Conservation (phyloP, 805 yeast genomes). For the Kodamaea sagamina region DNA sequence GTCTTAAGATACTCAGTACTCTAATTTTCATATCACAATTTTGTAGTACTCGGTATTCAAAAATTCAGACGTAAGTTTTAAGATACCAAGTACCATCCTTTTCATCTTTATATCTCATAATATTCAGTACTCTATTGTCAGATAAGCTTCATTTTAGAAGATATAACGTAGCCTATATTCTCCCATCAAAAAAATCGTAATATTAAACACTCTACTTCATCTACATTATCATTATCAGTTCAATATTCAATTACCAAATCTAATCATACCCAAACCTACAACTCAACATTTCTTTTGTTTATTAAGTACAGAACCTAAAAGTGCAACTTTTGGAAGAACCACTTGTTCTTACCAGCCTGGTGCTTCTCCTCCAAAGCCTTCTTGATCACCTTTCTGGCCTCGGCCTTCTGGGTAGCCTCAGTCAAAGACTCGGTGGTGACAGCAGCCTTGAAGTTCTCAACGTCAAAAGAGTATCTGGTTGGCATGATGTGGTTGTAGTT, state of each 20-base stretch:
- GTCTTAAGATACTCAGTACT: too few species aligned
- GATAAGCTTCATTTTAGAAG: too few species aligned
- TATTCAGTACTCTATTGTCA: too few species aligned
- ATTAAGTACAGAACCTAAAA: conserved; percentile 48
- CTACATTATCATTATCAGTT: too few species aligned
- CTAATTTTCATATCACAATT: too few species aligned
- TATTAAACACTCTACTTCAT: too few species aligned
- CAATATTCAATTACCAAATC: not conserved
- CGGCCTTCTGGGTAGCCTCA: conserved; percentile 98
- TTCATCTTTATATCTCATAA: too few species aligned
- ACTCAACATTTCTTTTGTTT: conserved; percentile 8
- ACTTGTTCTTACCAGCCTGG: conserved; percentile 99
- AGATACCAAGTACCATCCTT: too few species aligned
- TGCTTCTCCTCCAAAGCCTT: conserved; percentile 99
- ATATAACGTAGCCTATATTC: too few species aligned
- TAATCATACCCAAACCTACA: not conserved
- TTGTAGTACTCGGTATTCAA: too few species aligned
- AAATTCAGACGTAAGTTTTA: too few species aligned
- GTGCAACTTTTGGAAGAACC: conserved; percentile 98
- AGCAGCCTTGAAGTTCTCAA: conserved; percentile 89
- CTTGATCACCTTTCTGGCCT: conserved; percentile 98
- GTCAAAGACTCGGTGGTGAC: conserved; percentile 91
- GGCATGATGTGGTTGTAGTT: conserved; percentile 99
- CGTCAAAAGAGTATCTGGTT: conserved; percentile 98
- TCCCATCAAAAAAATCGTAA: too few species aligned